A percentile compares a stretch with the other conserved stretches of the same genome.
phyloP scores from a whole-genome alignment of 148 eudicot genomes.

The Agrostemma githago region DNA sequence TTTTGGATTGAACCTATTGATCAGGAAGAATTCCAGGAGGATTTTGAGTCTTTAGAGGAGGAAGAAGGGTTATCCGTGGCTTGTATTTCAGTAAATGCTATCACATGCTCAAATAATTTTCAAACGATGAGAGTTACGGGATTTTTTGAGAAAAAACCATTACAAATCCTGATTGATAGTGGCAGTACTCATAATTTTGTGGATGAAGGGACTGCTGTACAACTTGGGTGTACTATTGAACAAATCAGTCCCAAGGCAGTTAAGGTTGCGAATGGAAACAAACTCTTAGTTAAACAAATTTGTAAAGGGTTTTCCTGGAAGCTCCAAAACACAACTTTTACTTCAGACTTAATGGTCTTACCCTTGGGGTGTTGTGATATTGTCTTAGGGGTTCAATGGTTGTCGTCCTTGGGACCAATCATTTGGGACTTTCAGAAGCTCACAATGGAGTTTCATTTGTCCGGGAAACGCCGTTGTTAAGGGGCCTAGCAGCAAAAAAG shows the following conservation, averaged over 20 bases:
- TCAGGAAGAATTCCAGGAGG: not conserved
- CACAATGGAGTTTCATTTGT: too few relatives aligned
- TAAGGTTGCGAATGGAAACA: not conserved
- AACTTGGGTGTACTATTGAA: not conserved
- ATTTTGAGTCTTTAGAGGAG: not conserved
- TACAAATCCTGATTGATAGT: too few relatives aligned
- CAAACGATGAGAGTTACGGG: conserved; percentile 3
- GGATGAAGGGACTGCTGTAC: not conserved
- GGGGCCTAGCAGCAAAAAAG: too few relatives aligned
- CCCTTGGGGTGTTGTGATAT: too few relatives aligned
- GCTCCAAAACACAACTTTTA: not conserved
- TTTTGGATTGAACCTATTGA: not conserved
- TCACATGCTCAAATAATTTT: not conserved
- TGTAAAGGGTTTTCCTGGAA: not conserved
- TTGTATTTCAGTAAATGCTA: not conserved
- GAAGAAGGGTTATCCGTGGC: not conserved
- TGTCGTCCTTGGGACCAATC: not conserved
- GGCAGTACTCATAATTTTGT: not conserved
- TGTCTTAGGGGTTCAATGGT: too few relatives aligned
- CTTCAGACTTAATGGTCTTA: not conserved
- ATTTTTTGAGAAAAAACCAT: not conserved
- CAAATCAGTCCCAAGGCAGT: too few relatives aligned
- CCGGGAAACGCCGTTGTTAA: too few relatives aligned
- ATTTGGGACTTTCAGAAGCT: not conserved
- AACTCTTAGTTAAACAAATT: not conserved